These are phyloP conservation scores for Diaporthe sp. DNA, from an alignment of 2,329 filamentous ascomycete genomes.

Conservation along the genomic window DNA sequence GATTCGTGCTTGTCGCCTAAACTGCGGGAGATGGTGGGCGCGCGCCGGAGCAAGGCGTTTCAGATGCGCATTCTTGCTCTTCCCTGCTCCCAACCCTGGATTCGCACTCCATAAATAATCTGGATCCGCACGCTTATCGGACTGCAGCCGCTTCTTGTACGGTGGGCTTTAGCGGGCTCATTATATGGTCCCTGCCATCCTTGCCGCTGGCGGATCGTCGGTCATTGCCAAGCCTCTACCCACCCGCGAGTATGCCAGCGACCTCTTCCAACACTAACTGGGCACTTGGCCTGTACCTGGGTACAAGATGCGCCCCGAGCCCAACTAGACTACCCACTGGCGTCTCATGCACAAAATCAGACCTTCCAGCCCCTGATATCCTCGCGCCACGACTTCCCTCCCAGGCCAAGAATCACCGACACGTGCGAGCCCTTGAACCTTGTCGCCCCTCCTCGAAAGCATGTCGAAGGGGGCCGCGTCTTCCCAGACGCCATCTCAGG, in stretches of 20 bases:
- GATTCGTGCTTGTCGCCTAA: slow-evolving; percentile 8
- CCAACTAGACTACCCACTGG: background rate
- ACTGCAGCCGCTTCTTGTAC: background rate
- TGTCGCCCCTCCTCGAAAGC: slow-evolving; percentile 14
- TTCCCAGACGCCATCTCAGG: background rate
- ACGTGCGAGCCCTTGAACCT: slow-evolving; percentile 21
- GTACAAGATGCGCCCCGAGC: slow-evolving; percentile 2
- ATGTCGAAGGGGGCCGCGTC: slow-evolving; percentile 11
- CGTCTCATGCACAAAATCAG: slow-evolving; percentile 17
- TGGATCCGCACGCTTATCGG: slow-evolving; percentile 15
- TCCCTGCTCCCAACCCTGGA: background rate
- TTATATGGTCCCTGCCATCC: background rate
- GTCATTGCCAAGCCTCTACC: slow-evolving; percentile 4
- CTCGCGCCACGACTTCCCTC: slow-evolving; percentile 1
- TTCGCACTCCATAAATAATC: slow-evolving; percentile 6
- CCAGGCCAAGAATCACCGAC: background rate
- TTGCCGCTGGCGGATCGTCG: slow-evolving; percentile 11
- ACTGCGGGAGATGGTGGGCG: background rate
- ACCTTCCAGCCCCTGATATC: background rate
- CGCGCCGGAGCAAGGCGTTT: slow-evolving; percentile 9
- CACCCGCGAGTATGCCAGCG: background rate
- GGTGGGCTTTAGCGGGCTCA: slow-evolving; percentile 1
- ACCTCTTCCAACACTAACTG: background rate
- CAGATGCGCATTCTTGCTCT: background rate
- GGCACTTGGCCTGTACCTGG: background rate